Evolutionary conservation across 805 yeast genomes (phyloP).

Genomic region (Wickerhamiella galacta): DNA sequence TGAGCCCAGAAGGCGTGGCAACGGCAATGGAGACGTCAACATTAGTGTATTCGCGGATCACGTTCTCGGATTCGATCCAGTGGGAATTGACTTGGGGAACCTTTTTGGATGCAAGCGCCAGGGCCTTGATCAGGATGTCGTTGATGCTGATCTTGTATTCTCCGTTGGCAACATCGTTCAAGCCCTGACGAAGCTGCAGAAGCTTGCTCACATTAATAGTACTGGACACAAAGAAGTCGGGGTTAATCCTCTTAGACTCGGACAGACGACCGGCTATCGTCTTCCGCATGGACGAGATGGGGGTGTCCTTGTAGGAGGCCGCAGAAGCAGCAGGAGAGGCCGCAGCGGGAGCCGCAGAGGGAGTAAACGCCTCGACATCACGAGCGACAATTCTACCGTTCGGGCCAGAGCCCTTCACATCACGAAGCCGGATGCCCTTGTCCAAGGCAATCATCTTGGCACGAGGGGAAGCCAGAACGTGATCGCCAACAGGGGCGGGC

Average conservation of each 20-base stretch:
- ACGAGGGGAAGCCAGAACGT: constrained; percentile 86
- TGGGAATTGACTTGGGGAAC: constrained; percentile 91
- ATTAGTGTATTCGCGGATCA: constrained; percentile 77
- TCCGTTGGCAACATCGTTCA: constrained; percentile 73
- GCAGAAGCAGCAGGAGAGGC: constrained; percentile 31
- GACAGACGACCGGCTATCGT: constrained; percentile 80
- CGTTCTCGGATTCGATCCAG: constrained; percentile 78
- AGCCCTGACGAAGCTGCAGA: constrained; percentile 77
- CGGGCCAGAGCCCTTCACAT: constrained; percentile 86
- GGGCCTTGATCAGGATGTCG: constrained; percentile 86
- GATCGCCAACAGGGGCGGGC: constrained; percentile 30
- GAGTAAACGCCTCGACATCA: constrained; percentile 65
- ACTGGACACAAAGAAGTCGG: constrained; percentile 85
- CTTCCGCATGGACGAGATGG: constrained; percentile 82
- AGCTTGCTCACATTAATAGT: constrained; percentile 75
- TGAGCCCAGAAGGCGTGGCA: constrained; percentile 92
- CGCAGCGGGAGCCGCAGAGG: constrained; percentile 25
- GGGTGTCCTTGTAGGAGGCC: constrained; percentile 60
- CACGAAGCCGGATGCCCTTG: constrained; percentile 73
- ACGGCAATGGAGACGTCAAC: constrained; percentile 98
- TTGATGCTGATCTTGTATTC: constrained; percentile 83
- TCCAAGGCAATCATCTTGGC: constrained; percentile 90
- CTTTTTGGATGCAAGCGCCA: constrained; percentile 74
- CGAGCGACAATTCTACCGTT: constrained; percentile 82
- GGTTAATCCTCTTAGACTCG: constrained; percentile 71